These are phyloP conservation scores for Extremus antarcticus DNA, from an alignment of 495 filamentous ascomycete species.

Conservation along the genomic window DNA sequence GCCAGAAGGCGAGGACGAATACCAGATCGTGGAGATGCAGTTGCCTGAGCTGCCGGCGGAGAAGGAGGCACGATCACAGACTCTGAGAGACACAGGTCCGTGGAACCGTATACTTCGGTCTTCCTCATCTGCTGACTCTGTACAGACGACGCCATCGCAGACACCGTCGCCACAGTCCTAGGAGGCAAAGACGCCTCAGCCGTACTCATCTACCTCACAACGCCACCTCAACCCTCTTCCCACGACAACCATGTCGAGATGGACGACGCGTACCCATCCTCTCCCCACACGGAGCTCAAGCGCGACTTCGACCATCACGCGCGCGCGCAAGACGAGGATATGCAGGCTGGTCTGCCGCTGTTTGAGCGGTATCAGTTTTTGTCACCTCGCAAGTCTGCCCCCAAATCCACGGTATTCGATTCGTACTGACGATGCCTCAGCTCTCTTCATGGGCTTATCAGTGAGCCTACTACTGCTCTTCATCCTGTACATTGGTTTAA, in stretches of 20 bases:
- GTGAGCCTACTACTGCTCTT: conserved; percentile 55
- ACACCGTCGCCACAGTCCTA: conserved; percentile 43
- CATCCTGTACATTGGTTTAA: conserved; percentile 68
- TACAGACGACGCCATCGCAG: conserved; percentile 50
- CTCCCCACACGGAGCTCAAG: conserved; percentile 49
- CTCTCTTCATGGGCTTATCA: conserved; percentile 73
- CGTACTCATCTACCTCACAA: conserved; percentile 53
- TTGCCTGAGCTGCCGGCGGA: conserved; percentile 37
- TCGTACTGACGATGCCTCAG: conserved; percentile 30
- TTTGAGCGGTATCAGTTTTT: conserved; percentile 92
- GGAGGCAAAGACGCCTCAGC: conserved; percentile 40
- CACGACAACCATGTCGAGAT: conserved; percentile 36
- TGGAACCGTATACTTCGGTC: not conserved
- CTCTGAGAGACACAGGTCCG: not conserved
- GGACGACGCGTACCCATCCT: conserved; percentile 37
- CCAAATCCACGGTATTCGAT: conserved; percentile 13
- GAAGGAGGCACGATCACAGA: conserved; percentile 29
- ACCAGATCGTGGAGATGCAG: conserved; percentile 41
- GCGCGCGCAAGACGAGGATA: conserved; percentile 24
- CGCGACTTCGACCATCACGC: conserved; percentile 35
- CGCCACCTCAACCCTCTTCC: conserved; percentile 22
- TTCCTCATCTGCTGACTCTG: not conserved
- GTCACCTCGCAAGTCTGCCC: conserved; percentile 45
- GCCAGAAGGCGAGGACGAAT: conserved; percentile 20
- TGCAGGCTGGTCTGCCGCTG: conserved; percentile 41